These are phyloP conservation scores for Paraconiothyrium sp. DNA, from an alignment of 2,329 filamentous ascomycete species.

Conservation along the genomic window DNA sequence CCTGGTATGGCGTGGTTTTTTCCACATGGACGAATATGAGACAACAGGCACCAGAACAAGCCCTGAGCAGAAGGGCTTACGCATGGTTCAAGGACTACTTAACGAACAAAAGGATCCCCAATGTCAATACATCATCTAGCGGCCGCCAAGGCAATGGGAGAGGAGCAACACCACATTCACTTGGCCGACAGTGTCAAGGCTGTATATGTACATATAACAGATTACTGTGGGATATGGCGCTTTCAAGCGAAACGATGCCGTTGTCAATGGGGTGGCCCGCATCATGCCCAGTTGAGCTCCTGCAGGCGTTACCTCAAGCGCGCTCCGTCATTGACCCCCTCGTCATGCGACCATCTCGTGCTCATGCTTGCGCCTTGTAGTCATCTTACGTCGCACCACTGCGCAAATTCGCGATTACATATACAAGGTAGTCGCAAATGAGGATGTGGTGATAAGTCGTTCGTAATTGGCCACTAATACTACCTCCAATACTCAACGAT, in stretches of 20 bases:
- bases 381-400: neutral
- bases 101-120: conserved; percentile 53
- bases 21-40: conserved; percentile 51
- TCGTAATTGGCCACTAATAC: neutral
- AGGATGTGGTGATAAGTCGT: neutral
- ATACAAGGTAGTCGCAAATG: neutral
- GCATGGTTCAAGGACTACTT: conserved; percentile 62
- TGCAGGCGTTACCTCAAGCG: neutral
- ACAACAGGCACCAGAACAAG: conserved; percentile 56
- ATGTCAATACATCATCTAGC: conserved; percentile 32
- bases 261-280: neutral
- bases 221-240: neutral
- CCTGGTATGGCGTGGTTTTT: neutral
- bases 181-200: neutral
- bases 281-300: neutral
- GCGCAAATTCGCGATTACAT: neutral
- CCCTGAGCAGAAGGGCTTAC: conserved; percentile 59
- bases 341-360: neutral
- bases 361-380: neutral
- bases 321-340: neutral
- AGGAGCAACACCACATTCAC: neutral
- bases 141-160: neutral
- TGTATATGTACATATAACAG: neutral
- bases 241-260: neutral
- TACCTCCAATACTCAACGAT: neutral